phyloP scores from a whole-genome alignment of 176 grass and related monocot genomes.

The Coix lacrymajobi region DNA sequence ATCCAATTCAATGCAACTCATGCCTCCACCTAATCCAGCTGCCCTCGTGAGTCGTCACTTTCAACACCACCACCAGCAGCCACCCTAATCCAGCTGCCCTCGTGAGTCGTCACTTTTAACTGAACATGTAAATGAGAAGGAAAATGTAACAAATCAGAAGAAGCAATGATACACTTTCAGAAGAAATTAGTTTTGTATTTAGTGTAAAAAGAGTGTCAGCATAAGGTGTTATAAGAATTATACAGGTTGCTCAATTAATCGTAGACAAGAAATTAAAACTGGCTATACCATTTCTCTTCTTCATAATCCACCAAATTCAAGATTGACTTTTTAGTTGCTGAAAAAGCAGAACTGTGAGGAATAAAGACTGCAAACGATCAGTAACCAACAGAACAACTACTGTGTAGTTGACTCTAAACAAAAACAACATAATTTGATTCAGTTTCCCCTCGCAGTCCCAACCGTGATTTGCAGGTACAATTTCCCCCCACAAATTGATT shows the following conservation, averaged over 20 bases:
- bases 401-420: neutral
- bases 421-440: neutral
- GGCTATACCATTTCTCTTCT: neutral
- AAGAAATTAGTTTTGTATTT: neutral
- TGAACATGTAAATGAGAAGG: neutral
- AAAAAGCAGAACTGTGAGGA: neutral
- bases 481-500: neutral
- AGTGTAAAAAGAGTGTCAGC: neutral
- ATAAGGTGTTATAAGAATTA: neutral
- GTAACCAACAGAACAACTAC: neutral
- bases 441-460: neutral
- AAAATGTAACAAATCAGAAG: neutral
- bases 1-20: too few relatives aligned
- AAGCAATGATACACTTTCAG: neutral
- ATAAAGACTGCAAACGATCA: neutral
- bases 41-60: too few relatives aligned
- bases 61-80: too few relatives aligned
- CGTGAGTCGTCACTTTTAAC: too few relatives aligned
- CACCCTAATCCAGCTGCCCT: too few relatives aligned
- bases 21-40: too few relatives aligned
- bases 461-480: neutral
- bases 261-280: neutral
- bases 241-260: neutral
- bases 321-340: neutral
- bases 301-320: neutral